Conservation (phyloP, 306 rosid species). For the Calophaca sinica region DNA sequence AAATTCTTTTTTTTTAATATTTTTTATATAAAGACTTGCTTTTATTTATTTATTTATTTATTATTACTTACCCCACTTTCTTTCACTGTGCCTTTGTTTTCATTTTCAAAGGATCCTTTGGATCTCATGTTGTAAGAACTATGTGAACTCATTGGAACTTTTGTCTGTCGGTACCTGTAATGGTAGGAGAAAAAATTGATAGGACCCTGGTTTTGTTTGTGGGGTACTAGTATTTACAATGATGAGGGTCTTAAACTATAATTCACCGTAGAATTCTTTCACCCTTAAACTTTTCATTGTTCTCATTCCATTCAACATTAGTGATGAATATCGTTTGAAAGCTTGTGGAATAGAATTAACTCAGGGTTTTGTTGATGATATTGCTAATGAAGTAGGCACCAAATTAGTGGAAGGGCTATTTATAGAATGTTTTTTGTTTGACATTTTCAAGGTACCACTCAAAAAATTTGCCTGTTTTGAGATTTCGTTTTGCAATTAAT, state of each 20-base stretch:
- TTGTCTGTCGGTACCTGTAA: conserved; percentile 16
- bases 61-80: conserved; percentile 46
- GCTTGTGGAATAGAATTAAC: conserved; percentile 46
- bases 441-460: conserved; percentile 45
- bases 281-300: conserved; percentile 13
- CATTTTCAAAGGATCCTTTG: conserved; percentile 42
- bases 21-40: background rate
- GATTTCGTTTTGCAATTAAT: conserved; percentile 14
- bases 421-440: conserved; percentile 42
- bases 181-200: background rate
- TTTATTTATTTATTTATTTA: too few relatives aligned
- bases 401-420: conserved; percentile 32
- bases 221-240: background rate
- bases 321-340: conserved; percentile 42
- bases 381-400: conserved; percentile 26
- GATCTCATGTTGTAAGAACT: conserved; percentile 53
- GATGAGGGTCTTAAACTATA: conserved; percentile 7
- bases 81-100: conserved; percentile 37
- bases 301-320: conserved; percentile 22
- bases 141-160: conserved; percentile 42
- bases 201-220: background rate
- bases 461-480: background rate
- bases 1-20: background rate
- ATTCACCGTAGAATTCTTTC: background rate
- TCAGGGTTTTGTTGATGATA: conserved; percentile 36